Evolutionary conservation across 2,329 filamentous ascomycete genomes (phyloP), one percentile per base, ranked within the genome.

Genomic region (Botrytis galanthina): DNA sequence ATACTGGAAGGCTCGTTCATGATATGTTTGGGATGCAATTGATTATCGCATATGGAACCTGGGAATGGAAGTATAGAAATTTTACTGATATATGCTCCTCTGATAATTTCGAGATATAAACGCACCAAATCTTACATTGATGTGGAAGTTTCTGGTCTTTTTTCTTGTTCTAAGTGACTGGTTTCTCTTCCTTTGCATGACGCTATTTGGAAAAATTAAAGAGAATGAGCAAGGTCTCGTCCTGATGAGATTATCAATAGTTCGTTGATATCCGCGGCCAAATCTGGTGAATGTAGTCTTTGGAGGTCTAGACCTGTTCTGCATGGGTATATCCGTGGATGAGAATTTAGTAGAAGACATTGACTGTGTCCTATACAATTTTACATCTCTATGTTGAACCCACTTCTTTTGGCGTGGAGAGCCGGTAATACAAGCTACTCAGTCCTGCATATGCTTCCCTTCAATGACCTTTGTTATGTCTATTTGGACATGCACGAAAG

Each of bases 81-180:
- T 57, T 32, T 42, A 29, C 9, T 5, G 18, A 42, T n/a, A 16
- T 8, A 1, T 1, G 7, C 14, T 54, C 22, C 18, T 29, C 35
- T 22, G 26, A 48, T 1, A 7, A 39, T 14, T 5, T 4, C 46
- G 29, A 39, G 32, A 9, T 39, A n/a, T 29, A 1, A 22, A 9
- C 4, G 6, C 18, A 20, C 37, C 16, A 0, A 39, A 1, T n/a
- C 51, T 20, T 29, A 54, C 5, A 12, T n/a, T n/a, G 22, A 26
- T 12, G 20, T 9, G 6, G 4, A 48, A n/a, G 14, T 4, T 10
- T 67, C 32, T n/a, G 8, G 8, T n/a, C 6, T n/a, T 37, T n/a
- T 6, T 5, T 20, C 0, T n/a, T 20, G 8, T 2, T 67, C 35
- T 20, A 14, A 2, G 14, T 20, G 2, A 37, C 0, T 9, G 3